Percentiles rank a stretch among this genome's conserved stretches.
phyloP scores from a whole-genome alignment of 176 grass and related monocot genomes.

The Carex scoparia region DNA sequence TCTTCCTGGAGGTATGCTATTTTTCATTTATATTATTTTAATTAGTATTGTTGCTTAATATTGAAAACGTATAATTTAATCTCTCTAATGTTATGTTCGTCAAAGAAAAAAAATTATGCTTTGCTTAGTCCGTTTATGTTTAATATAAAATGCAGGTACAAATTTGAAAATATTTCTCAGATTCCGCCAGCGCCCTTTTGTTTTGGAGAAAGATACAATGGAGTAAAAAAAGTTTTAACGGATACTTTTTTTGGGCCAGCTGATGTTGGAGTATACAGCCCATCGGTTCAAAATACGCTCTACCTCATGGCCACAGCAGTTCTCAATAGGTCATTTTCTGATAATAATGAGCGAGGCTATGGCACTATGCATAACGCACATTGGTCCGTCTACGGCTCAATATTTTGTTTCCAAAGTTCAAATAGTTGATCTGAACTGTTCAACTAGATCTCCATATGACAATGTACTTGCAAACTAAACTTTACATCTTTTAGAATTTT shows the following conservation, averaged over 20 bases:
- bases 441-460: too few relatives aligned
- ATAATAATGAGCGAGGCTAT: too few relatives aligned
- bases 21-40: not conserved
- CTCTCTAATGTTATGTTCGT: not conserved
- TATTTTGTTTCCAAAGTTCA: too few relatives aligned
- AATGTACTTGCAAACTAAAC: too few relatives aligned
- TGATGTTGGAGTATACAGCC: constrained; percentile 81
- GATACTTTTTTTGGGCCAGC: constrained; percentile 81
- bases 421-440: too few relatives aligned
- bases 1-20: constrained; percentile 70
- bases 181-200: constrained; percentile 69
- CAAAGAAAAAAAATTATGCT: not conserved
- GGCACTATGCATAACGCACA: too few relatives aligned
- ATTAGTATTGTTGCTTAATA: not conserved
- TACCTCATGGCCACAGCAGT: constrained; percentile 80
- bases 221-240: constrained; percentile 68
- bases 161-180: constrained; percentile 53
- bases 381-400: too few relatives aligned
- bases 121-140: constrained; percentile 2
- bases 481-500: too few relatives aligned
- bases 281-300: constrained; percentile 86
- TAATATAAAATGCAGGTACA: constrained; percentile 46
- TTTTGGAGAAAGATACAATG: constrained; percentile 72
- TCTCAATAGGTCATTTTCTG: constrained; percentile 57
- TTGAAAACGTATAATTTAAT: not conserved